Evolutionary conservation across 371 early-diverging fungal species (phyloP).

Genomic region (Phascolomyces articulosus): DNA sequence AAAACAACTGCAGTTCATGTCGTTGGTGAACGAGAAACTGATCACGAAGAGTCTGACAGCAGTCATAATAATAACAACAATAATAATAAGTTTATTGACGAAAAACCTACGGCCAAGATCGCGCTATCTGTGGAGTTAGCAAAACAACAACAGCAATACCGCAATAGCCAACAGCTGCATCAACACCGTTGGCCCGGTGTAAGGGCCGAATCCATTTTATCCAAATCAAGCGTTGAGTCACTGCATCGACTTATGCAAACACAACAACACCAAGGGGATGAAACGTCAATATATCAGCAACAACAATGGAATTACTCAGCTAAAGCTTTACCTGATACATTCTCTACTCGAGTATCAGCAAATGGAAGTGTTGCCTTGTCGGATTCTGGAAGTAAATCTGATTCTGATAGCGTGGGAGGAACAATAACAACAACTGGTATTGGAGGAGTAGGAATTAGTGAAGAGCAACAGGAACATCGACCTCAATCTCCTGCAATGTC

Average conservation of each 20-base stretch:
- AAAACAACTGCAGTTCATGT: constrained; percentile 9
- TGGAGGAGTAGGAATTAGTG: too few relatives aligned
- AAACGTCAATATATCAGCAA: background rate
- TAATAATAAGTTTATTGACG: constrained; percentile 1
- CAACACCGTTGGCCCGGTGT: background rate
- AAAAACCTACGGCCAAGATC: constrained; percentile 5
- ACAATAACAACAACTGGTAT: background rate
- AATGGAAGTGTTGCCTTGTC: constrained; percentile 5
- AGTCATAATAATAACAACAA: too few relatives aligned
- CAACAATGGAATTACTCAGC: constrained; percentile 10
- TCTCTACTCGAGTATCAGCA: constrained; percentile 12
- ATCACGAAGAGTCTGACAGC: background rate
- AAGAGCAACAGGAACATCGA: background rate
- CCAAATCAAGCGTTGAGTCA: constrained; percentile 1
- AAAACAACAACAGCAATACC: constrained; percentile 1
- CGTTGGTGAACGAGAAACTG: background rate
- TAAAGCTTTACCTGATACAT: constrained; percentile 9
- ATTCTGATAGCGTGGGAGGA: constrained; percentile 5
- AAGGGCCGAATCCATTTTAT: constrained; percentile 3
- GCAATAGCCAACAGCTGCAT: background rate
- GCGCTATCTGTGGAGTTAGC: constrained; percentile 5
- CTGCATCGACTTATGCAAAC: background rate
- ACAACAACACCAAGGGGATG: constrained; percentile 1
- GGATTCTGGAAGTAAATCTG: too few relatives aligned
- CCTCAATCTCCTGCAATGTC: background rate